Conservation (phyloP, 208 protist genomes). For the Angomonas deanei region DNA sequence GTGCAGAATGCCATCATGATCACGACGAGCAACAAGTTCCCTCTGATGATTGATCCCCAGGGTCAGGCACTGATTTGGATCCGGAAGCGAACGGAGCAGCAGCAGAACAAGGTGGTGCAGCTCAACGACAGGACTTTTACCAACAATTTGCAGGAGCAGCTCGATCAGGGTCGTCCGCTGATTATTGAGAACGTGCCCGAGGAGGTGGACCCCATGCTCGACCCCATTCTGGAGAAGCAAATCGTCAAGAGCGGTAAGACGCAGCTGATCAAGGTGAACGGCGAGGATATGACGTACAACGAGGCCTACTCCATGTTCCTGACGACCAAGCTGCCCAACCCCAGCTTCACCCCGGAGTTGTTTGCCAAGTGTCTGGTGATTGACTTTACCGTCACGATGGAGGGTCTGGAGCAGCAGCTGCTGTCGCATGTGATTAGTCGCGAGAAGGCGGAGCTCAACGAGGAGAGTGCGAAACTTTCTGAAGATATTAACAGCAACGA, state of each 20-base stretch:
- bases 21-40: conserved; percentile 93
- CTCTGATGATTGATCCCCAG: conserved; percentile 98
- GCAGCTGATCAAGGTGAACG: conserved; percentile 90
- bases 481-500: conserved; percentile 96
- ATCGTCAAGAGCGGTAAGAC: conserved; percentile 79
- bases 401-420: conserved; percentile 96
- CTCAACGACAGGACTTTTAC: conserved; percentile 93
- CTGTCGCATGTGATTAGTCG: conserved; percentile 95
- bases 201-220: conserved; percentile 97
- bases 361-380: conserved; percentile 97
- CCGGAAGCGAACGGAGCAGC: conserved; percentile 78
- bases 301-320: conserved; percentile 95
- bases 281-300: conserved; percentile 91
- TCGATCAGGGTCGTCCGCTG: conserved; percentile 84
- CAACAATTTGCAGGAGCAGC: conserved; percentile 92
- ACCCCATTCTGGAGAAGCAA: conserved; percentile 97
- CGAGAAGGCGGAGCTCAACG: conserved; percentile 97
- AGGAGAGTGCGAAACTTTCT: conserved; percentile 93
- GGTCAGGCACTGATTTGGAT: conserved; percentile 97
- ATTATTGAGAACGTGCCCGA: conserved; percentile 97
- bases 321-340: conserved; percentile 97
- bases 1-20: conserved; percentile 99
- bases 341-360: conserved; percentile 97
- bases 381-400: conserved; percentile 99
- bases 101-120: conserved; percentile 86